phyloP scores from a whole-genome alignment of 1,284 basidiomycete genomes.

The Naganishia liquefaciens region DNA sequence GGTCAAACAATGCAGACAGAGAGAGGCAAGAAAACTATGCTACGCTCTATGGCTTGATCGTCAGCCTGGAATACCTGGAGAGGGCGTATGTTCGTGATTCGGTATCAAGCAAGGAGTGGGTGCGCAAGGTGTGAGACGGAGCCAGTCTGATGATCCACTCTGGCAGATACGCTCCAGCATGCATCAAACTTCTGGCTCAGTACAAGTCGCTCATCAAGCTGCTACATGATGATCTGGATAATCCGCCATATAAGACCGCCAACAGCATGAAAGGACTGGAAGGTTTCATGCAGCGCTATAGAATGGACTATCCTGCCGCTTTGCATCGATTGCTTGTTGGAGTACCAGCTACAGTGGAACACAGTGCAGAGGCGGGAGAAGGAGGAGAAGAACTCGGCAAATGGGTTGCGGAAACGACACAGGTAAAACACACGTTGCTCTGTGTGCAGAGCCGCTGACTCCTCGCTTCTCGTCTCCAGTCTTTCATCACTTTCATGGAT shows the following conservation, averaged over 20 bases:
- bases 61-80: slow-evolving; percentile 90
- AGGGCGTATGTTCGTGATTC: slow-evolving; percentile 92
- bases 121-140: no score
- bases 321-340: slow-evolving; percentile 86
- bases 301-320: slow-evolving; percentile 95
- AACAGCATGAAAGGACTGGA: slow-evolving; percentile 62
- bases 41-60: slow-evolving; percentile 87
- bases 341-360: slow-evolving; percentile 94
- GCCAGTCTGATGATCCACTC: slow-evolving; percentile 35
- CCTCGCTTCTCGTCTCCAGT: slow-evolving; percentile 50
- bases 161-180: slow-evolving; percentile 90
- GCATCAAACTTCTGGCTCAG: slow-evolving; percentile 85
- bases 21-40: slow-evolving; percentile 86
- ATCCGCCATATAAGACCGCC: slow-evolving; percentile 24
- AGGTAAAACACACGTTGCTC: slow-evolving; percentile 61
- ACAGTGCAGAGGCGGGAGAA: slow-evolving; percentile 71
- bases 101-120: slow-evolving; percentile 83
- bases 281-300: slow-evolving; percentile 86
- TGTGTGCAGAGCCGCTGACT: not conserved
- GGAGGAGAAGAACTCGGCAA: slow-evolving; percentile 78
- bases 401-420: slow-evolving; percentile 98
- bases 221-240: slow-evolving; percentile 75
- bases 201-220: slow-evolving; percentile 97
- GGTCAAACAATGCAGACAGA: slow-evolving; percentile 82
- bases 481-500: slow-evolving; percentile 98